phyloP scores from a whole-genome alignment of 164 flowering plant genomes.

The Magnolia changhungtana region DNA sequence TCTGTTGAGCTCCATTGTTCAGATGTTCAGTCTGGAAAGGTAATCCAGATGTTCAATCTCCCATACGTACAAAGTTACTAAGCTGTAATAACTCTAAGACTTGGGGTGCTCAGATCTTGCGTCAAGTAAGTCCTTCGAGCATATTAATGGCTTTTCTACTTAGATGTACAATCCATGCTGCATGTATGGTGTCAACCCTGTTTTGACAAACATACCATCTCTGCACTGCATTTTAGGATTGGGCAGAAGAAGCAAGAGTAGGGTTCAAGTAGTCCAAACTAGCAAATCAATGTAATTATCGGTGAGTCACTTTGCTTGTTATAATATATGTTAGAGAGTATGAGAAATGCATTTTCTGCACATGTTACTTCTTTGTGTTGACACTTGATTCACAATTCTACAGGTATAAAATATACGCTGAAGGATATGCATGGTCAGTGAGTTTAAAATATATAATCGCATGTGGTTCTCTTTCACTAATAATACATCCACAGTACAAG shows the following conservation, averaged over 20 bases:
- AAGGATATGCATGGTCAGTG: too few relatives aligned
- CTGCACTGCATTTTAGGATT: too few relatives aligned
- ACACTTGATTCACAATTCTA: not conserved
- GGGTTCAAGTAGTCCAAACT: conserved; percentile 64
- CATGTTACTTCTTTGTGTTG: not conserved
- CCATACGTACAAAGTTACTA: conserved; percentile 44
- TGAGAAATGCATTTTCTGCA: not conserved
- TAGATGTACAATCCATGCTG: too few relatives aligned
- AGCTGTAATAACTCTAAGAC: conserved; percentile 48
- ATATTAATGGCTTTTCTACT: too few relatives aligned
- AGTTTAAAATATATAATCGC: too few relatives aligned
- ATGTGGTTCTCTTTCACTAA: too few relatives aligned
- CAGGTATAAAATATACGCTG: conserved; percentile 91
- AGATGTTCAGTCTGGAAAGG: conserved; percentile 55
- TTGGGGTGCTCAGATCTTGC: conserved; percentile 72
- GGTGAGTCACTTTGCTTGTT: conserved; percentile 30
- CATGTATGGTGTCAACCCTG: too few relatives aligned
- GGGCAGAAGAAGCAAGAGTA: too few relatives aligned
- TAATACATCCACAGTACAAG: too few relatives aligned
- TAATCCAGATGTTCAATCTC: conserved; percentile 70
- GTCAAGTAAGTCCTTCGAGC: conserved; percentile 42
- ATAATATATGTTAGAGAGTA: not conserved
- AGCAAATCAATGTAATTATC: conserved; percentile 67
- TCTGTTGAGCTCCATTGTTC: too few relatives aligned
- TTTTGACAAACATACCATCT: too few relatives aligned